phyloP scores from a whole-genome alignment of 1,139 yeast genomes.

The Trichomonascaceae sp. region DNA sequence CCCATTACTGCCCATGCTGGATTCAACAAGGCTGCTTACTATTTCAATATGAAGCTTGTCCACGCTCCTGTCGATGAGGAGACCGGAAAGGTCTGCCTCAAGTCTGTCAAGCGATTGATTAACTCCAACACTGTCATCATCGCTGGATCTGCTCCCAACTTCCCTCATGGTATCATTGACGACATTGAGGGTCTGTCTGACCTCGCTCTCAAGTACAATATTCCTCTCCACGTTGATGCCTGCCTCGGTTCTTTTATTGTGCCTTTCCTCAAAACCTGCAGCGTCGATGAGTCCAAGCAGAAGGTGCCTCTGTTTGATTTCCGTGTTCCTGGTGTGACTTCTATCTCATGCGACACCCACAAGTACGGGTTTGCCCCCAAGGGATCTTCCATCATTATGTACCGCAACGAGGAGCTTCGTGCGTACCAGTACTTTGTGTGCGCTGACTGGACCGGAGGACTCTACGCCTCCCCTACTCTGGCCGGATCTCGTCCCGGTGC shows the following conservation, averaged over 20 bases:
- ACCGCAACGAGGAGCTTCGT: constrained; percentile 52
- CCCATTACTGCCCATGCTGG: constrained; percentile 93
- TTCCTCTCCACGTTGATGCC: constrained; percentile 91
- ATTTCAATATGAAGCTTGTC: constrained; percentile 75
- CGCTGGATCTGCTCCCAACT: constrained; percentile 93
- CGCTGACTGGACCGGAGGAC: constrained; percentile 86
- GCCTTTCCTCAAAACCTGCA: constrained; percentile 60
- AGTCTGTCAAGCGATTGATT: constrained; percentile 49
- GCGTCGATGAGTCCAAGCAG: constrained; percentile 31
- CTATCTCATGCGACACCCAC: constrained; percentile 95
- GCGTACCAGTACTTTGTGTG: constrained; percentile 74
- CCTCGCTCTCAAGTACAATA: constrained; percentile 46
- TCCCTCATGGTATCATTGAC: constrained; percentile 92
- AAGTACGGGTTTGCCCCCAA: constrained; percentile 98
- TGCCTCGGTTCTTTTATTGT: constrained; percentile 89
- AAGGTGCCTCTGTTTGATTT: constrained; percentile 64
- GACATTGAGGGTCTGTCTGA: constrained; percentile 63
- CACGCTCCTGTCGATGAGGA: constrained; percentile 65
- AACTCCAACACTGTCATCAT: constrained; percentile 69
- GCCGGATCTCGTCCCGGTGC: constrained; percentile 99
- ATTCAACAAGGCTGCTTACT: constrained; percentile 83
- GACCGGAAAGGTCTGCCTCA: constrained; percentile 55
- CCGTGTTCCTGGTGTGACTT: constrained; percentile 86
- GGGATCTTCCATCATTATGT: constrained; percentile 89
- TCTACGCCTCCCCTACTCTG: constrained; percentile 90